Base-by-base conservation (phyloP, 2,329 filamentous ascomycete genomes). In the Pseudocercospora macadamiae region DNA sequence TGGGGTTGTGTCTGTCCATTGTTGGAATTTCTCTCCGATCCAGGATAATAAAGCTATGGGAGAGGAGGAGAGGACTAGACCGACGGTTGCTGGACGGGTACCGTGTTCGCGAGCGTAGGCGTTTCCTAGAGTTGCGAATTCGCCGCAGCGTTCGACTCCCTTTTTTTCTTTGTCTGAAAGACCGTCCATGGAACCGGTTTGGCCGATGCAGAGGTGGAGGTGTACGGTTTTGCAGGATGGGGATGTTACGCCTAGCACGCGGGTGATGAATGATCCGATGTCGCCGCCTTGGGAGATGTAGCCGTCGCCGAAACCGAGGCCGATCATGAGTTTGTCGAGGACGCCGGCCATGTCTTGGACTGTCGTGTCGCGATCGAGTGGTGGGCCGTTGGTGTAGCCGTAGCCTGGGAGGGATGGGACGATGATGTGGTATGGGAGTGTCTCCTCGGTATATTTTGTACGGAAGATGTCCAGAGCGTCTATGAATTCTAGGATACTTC, bases 271-370 rank as follows among this genome's bases (percentile, higher is more conserved):
- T 42, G 75, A 77, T 2, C 83, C 81, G 1, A 86, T 73, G 63
- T 87, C 84, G 3, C 84, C 84, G 8, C 84, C 84, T 67, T 86
- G 83, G 0, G 77, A 76, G 6, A 84, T 68, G 61, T 86, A 86
- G 2, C 79, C 80, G 1, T 63, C 60, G 0, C 73, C 75, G 47
- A 86, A 83, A 0, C 84, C 84, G 3, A 86, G 75, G 0, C 74
- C 74, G 1, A 80, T 60, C 77, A 86, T 82, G 2, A 86, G 64
- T 19, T 78, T 74, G 68, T 86, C 75, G 54, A 85, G 73, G 7
- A 82, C 68, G 1, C 74, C 70, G 0, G 80, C 76, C 25, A 73
- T 75, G 48, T 79, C 76, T 0, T 70, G 64, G 0, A 73, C 60
- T 0, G 63, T 69, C 63, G 78, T 83, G 61, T 84, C 70, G 14